Evolutionary conservation across 192 early-diverging fungal genomes (phyloP), one percentile per base, ranked within the genome.

Genomic region (Gonapodya prolifera): DNA sequence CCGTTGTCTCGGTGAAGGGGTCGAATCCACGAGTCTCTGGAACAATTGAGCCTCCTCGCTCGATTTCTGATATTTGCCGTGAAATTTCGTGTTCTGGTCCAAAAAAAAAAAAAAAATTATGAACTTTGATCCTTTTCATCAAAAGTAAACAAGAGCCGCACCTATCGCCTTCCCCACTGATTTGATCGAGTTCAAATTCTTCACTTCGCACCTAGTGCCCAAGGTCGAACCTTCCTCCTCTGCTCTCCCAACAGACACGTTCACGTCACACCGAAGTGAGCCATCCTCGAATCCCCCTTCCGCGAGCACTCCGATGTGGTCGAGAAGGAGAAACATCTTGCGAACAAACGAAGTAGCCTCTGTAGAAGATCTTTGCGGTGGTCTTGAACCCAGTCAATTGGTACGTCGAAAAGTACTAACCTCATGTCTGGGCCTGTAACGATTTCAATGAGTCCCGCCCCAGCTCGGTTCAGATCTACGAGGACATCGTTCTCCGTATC

Each of bases 191-290:
- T 93, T 93, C 30, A 94, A 78, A 78, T 94, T 94, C 75, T 94
- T 94, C 31, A 94, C 79, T 77, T 94, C 93, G 78, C 91, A 92
- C 1, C 91, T 84, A 2, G 85, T 85, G 2, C 91, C 91, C 71
- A 87, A 90, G 0, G 86, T 80, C 35, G 83, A 81, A 18, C 83
- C 83, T 1, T 79, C 79, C 2, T 78, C 76, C 36, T 84, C 78
- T 70, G 87, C 89, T 1, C 23, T 61, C 69, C 81, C 80, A 80
- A 96, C 94, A 0, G 94, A 96, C 2, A 98, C 92, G 77, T 98
- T 98, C 70, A 96, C 92, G 84, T 98, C 96, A 74, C 93, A 95
- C 32, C 96, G 86, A 83, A 94, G 86, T 1, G 93, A 93, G 0
- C 96, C 95, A 84, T 92, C 69, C 30, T 36, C 31, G 75, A 13